A percentile compares a stretch with the other conserved stretches of the same genome.
Conservation (phyloP, 768 basidiomycete species). For the Pluteus cervinus region DNA sequence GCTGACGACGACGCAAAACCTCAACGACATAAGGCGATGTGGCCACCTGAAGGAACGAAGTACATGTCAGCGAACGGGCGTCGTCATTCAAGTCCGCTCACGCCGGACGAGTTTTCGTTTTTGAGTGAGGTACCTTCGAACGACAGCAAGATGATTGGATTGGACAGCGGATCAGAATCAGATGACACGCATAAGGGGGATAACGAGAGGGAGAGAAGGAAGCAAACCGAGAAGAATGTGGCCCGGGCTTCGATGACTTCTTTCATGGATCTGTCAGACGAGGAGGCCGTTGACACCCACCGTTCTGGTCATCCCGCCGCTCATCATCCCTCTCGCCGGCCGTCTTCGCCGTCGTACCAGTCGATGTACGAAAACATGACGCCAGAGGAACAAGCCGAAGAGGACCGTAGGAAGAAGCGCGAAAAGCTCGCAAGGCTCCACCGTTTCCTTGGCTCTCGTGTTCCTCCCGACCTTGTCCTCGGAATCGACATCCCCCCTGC, state of each 20-base stretch:
- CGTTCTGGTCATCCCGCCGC: conserved; percentile 20
- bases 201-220: conserved; percentile 4
- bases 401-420: conserved; percentile 61
- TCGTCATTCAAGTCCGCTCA: no score
- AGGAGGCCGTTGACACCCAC: conserved; percentile 32
- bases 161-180: no score
- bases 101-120: no score
- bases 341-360: conserved; percentile 28
- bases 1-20: no score
- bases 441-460: conserved; percentile 79
- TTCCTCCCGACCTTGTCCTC: conserved; percentile 64
- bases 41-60: no score
- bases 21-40: no score
- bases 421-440: conserved; percentile 78
- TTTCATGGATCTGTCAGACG: conserved; percentile 69
- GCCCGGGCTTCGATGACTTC: conserved; percentile 43
- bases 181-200: no score
- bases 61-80: no score
- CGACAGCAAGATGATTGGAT: no score
- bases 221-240: conserved; percentile 16
- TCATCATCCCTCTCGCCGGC: conserved; percentile 18
- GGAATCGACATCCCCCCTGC: conserved; percentile 31
- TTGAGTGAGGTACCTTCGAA: no score
- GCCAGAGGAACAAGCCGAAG: conserved; percentile 50
- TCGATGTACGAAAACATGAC: conserved; percentile 45